Percentiles rank a stretch among this genome's conserved stretches.
Evolutionary conservation across 768 basidiomycete genomes (phyloP).

Genomic region (Chalciporus sphaerocephalus): DNA sequence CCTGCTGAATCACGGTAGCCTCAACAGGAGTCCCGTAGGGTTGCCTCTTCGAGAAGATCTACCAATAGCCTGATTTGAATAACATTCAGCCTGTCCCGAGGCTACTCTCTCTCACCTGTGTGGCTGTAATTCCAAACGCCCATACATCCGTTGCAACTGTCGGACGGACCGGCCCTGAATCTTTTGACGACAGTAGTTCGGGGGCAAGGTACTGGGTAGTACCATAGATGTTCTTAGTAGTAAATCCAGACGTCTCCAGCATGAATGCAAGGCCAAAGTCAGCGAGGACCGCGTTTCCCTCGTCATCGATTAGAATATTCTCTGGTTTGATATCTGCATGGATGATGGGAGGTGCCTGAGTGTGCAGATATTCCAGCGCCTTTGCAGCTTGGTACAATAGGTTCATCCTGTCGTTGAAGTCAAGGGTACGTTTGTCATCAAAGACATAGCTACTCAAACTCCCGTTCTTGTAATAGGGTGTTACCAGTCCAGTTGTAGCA

Average conservation of each 20-base stretch:
- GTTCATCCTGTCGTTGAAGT: conserved; percentile 12
- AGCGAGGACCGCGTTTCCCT: conserved; percentile 29
- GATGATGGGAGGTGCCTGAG: conserved; percentile 11
- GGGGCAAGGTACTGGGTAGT: conserved; percentile 39
- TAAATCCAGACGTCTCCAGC: conserved; percentile 35
- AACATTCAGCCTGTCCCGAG: neutral
- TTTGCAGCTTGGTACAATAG: conserved; percentile 19
- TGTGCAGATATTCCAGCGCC: conserved; percentile 25
- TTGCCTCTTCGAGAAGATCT: conserved; percentile 24
- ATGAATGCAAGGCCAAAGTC: conserved; percentile 41
- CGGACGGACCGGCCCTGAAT: conserved; percentile 15
- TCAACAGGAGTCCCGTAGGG: conserved; percentile 19
- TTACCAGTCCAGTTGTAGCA: conserved; percentile 22
- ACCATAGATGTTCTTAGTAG: conserved; percentile 31
- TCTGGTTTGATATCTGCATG: conserved; percentile 41
- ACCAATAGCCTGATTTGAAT: neutral
- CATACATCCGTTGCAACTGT: conserved; percentile 33
- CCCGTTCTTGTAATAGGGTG: conserved; percentile 23
- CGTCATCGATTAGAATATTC: conserved; percentile 35
- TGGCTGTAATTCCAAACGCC: conserved; percentile 36
- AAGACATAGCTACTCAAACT: conserved; percentile 18
- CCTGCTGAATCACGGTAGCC: conserved; percentile 14
- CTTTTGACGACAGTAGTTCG: conserved; percentile 26
- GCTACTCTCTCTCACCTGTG: conserved; percentile 26
- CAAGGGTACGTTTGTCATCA: conserved; percentile 1